Conservation (phyloP, 2,329 filamentous ascomycete species). For the Trichoderma simmonsii region DNA sequence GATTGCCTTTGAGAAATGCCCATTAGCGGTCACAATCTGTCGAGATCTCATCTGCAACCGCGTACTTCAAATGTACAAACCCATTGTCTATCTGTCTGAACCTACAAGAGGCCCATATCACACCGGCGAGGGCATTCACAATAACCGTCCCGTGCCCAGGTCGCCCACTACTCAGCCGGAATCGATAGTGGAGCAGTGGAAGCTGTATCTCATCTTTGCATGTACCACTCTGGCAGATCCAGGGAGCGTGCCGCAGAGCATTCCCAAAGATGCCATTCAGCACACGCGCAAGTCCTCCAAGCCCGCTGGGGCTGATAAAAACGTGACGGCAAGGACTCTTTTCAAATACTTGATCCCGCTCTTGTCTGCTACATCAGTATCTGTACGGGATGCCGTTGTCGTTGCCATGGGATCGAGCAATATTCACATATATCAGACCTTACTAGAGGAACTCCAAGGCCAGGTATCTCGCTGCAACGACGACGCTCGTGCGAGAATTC, state of each 20-base stretch:
- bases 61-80: slow-evolving; percentile 87
- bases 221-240: slow-evolving; percentile 91
- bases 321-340: slow-evolving; percentile 81
- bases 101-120: slow-evolving; percentile 63
- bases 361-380: slow-evolving; percentile 72
- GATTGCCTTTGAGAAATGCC: slow-evolving; percentile 85
- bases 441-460: slow-evolving; percentile 85
- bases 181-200: slow-evolving; percentile 94
- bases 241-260: slow-evolving; percentile 49
- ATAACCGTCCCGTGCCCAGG: slow-evolving; percentile 48
- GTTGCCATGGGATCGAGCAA: slow-evolving; percentile 93
- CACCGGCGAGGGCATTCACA: slow-evolving; percentile 49
- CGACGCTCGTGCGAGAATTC: slow-evolving; percentile 80
- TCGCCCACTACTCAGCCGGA: slow-evolving; percentile 73
- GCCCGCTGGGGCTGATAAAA: slow-evolving; percentile 65
- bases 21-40: slow-evolving; percentile 85
- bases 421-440: slow-evolving; percentile 83
- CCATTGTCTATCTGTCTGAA: slow-evolving; percentile 76
- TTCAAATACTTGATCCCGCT: slow-evolving; percentile 92
- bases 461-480: slow-evolving; percentile 84
- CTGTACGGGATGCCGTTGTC: slow-evolving; percentile 86
- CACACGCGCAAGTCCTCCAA: slow-evolving; percentile 81
- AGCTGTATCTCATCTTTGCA: slow-evolving; percentile 92
- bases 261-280: slow-evolving; percentile 54
- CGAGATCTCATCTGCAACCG: slow-evolving; percentile 90